These are phyloP conservation scores for Eutrema japonicum DNA, from an alignment of 345 rosid genomes.

Conservation along the genomic window DNA sequence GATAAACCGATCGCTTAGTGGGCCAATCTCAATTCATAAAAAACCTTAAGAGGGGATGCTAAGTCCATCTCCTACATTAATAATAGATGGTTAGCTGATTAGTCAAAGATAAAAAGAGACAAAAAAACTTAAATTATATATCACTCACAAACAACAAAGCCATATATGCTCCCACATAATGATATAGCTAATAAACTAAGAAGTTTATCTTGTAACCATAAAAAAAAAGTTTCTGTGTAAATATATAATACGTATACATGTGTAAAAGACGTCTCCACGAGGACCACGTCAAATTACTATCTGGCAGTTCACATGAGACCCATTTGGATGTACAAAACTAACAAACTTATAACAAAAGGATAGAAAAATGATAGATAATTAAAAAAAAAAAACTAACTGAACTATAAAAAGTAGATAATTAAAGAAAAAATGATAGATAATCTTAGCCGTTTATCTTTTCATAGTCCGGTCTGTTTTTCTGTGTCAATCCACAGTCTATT, in stretches of 20 bases:
- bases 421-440: too few relatives aligned
- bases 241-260: background rate
- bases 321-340: conserved; percentile 1
- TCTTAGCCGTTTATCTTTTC: too few relatives aligned
- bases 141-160: background rate
- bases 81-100: conserved; percentile 3
- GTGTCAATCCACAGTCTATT: background rate
- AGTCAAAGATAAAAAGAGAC: background rate
- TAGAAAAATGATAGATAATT: too few relatives aligned
- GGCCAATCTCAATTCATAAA: too few relatives aligned
- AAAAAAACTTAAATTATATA: background rate
- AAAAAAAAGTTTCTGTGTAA: background rate
- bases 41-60: too few relatives aligned
- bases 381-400: too few relatives aligned
- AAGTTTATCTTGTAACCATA: background rate
- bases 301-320: conserved; percentile 28
- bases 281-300: conserved; percentile 14
- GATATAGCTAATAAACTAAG: background rate
- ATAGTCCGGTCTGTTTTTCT: too few relatives aligned
- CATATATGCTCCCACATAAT: background rate
- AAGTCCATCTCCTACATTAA: too few relatives aligned
- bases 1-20: too few relatives aligned
- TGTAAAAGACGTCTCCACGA: conserved; percentile 4
- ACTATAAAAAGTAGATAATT: too few relatives aligned
- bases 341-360: too few relatives aligned